Percentiles rank a stretch among this genome's conserved stretches.
Evolutionary conservation across 768 basidiomycete genomes (phyloP).

Genomic region (Agrocybe chaxingu): DNA sequence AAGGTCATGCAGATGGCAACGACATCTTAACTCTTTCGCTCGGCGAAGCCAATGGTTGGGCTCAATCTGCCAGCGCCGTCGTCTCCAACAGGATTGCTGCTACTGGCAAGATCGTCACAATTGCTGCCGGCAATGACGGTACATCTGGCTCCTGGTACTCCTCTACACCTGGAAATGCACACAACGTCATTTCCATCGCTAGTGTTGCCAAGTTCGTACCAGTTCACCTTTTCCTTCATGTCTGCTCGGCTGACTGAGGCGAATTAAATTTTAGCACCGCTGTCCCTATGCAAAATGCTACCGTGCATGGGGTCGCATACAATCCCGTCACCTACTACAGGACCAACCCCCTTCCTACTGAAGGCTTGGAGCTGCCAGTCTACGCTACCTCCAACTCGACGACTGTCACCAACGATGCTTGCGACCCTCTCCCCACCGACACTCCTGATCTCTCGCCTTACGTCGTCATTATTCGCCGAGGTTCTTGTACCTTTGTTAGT

Average conservation of each 20-base stretch:
- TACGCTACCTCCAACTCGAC: conserved; percentile 54
- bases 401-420: conserved; percentile 52
- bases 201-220: conserved; percentile 47
- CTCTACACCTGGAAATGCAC: conserved; percentile 47
- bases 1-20: conserved; percentile 46
- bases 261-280: conserved; percentile 34
- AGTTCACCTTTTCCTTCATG: not conserved
- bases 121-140: conserved; percentile 60
- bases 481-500: conserved; percentile 52
- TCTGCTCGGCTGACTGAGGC: not conserved
- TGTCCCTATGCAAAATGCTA: conserved; percentile 55
- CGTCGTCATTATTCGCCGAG: conserved; percentile 54
- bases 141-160: conserved; percentile 61
- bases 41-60: conserved; percentile 64
- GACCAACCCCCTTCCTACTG: conserved; percentile 42
- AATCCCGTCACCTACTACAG: conserved; percentile 53
- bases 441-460: conserved; percentile 51
- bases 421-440: conserved; percentile 46
- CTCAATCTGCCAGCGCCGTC: conserved; percentile 48
- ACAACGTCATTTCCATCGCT: conserved; percentile 55
- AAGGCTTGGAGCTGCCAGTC: conserved; percentile 41
- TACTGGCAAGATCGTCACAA: conserved; percentile 58
- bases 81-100: conserved; percentile 57
- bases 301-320: conserved; percentile 44
- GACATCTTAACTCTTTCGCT: conserved; percentile 69